phyloP scores from a whole-genome alignment of 2,329 filamentous ascomycete species.

The Thelonectria discophora region DNA sequence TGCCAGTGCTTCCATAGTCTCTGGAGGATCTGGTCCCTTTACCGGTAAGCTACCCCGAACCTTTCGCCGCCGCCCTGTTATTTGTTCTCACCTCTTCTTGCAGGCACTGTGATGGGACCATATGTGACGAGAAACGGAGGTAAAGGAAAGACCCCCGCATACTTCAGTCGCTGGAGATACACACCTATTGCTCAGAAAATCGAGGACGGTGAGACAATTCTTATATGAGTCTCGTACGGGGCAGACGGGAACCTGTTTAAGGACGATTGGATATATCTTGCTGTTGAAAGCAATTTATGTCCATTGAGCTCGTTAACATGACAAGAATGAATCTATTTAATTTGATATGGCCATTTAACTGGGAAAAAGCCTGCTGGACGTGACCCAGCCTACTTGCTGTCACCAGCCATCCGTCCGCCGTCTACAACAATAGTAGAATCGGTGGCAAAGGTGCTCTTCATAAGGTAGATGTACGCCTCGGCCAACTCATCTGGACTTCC shows the following conservation, averaged over 20 bases:
- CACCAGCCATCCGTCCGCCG: constrained; percentile 37
- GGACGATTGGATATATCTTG: no score
- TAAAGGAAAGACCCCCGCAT: neutral
- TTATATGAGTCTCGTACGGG: neutral
- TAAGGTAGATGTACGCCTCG: constrained; percentile 54
- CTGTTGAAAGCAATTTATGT: neutral
- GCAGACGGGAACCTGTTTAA: neutral
- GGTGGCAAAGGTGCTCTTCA: constrained; percentile 53
- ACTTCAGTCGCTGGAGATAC: neutral
- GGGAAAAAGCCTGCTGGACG: no score
- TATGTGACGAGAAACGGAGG: constrained; percentile 7
- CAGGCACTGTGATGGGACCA: constrained; percentile 1
- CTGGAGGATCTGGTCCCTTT: neutral
- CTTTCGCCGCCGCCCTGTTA: no score
- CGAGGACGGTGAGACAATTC: neutral
- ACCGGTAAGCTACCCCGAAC: neutral
- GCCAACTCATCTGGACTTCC: constrained; percentile 52
- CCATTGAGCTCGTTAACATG: neutral
- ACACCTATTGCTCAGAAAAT: constrained; percentile 1
- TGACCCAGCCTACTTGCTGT: constrained; percentile 5
- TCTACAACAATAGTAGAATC: constrained; percentile 44
- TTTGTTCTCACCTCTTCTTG: no score
- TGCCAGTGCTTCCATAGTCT: neutral
- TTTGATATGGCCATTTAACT: neutral
- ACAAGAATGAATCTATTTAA: no score